Percentiles rank a stretch among this genome's conserved stretches.
Evolutionary conservation across 805 yeast species (phyloP).

Genomic region (Cyberlindnera americana): DNA sequence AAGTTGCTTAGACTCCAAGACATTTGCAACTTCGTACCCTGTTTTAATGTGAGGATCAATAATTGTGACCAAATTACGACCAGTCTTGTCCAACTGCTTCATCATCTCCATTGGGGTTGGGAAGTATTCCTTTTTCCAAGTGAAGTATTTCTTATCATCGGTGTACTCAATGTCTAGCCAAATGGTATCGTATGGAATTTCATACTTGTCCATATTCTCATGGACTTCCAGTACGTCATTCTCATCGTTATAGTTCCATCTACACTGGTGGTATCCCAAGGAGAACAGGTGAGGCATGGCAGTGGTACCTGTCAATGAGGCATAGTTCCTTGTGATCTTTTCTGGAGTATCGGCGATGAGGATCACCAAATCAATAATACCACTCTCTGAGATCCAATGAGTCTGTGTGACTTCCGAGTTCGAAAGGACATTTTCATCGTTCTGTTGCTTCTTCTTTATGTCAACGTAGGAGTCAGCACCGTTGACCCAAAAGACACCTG

Average conservation of each 20-base stretch:
- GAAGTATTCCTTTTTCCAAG: conserved; percentile 77
- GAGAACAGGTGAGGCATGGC: conserved; percentile 74
- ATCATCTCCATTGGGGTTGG: conserved; percentile 74
- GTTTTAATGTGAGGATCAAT: conserved; percentile 89
- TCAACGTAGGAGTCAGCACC: conserved; percentile 92
- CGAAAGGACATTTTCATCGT: conserved; percentile 14
- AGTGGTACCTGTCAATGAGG: conserved; percentile 68
- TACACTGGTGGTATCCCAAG: conserved; percentile 90
- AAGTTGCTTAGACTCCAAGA: conserved; percentile 37
- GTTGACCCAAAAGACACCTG: conserved; percentile 89
- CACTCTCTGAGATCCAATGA: conserved; percentile 95
- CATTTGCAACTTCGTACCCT: conserved; percentile 62
- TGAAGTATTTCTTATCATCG: conserved; percentile 80
- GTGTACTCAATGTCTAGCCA: conserved; percentile 97
- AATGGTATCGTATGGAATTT: conserved; percentile 83
- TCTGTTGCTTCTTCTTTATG: conserved; percentile 39
- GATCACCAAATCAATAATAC: conserved; percentile 71
- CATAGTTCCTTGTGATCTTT: conserved; percentile 57
- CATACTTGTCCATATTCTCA: conserved; percentile 62
- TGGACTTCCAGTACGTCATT: conserved; percentile 76
- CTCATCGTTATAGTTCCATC: conserved; percentile 95
- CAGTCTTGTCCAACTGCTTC: conserved; percentile 58
- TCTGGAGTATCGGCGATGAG: conserved; percentile 58
- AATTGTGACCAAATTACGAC: conserved; percentile 77
- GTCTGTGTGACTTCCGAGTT: conserved; percentile 36